A percentile compares a stretch with the other conserved stretches of the same genome.
These are phyloP conservation scores for Chrysanthemum seticuspe DNA, from an alignment of 129 eudicot genomes.

Conservation along the genomic window DNA sequence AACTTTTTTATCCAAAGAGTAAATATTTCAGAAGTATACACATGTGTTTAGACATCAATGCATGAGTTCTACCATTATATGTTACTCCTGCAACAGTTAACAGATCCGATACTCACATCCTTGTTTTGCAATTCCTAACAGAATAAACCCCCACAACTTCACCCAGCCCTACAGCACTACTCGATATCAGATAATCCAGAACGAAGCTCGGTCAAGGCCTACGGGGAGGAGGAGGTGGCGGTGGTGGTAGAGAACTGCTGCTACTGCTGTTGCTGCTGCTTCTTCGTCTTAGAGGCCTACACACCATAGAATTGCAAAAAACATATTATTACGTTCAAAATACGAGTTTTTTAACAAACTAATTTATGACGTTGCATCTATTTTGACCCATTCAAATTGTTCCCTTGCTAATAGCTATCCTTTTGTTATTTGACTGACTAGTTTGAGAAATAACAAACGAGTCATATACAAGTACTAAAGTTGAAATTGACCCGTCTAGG, in stretches of 20 bases:
- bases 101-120: background rate
- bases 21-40: constrained; percentile 4
- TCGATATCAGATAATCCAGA: background rate
- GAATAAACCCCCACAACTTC: background rate
- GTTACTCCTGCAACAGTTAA: background rate
- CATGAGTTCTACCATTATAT: background rate
- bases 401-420: too few species aligned
- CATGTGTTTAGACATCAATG: background rate
- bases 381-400: too few species aligned
- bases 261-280: constrained; percentile 78
- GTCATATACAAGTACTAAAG: too few species aligned
- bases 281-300: constrained; percentile 53
- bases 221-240: constrained; percentile 64
- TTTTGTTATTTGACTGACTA: too few species aligned
- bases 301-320: constrained; percentile 15
- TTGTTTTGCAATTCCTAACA: background rate
- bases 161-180: background rate
- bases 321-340: too few species aligned
- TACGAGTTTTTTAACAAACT: too few species aligned
- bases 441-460: too few species aligned
- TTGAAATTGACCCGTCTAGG: too few species aligned
- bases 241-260: constrained; percentile 68
- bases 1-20: background rate
- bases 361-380: too few species aligned
- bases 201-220: constrained; percentile 44